Evolutionary conservation across 805 yeast genomes (phyloP).

Genomic region (Metschnikowia sp.): DNA sequence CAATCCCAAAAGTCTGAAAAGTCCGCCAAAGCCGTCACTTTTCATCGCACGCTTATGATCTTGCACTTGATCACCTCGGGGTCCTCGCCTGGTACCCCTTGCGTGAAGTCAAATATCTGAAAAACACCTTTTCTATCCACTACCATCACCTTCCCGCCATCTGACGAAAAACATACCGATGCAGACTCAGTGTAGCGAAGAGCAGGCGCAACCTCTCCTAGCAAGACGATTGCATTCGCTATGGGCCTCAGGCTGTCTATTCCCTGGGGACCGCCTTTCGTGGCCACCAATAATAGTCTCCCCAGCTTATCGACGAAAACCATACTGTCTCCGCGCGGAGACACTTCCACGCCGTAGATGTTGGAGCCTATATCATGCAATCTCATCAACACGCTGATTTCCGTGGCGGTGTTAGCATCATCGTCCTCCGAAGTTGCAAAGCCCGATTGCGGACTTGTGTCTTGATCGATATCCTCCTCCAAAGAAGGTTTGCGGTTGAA

Average conservation of each 20-base stretch:
- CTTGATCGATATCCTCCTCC: conserved; percentile 1
- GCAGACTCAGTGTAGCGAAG: conserved; percentile 76
- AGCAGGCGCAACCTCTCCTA: conserved; percentile 78
- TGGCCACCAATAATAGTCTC: conserved; percentile 60
- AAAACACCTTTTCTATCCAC: conserved; percentile 81
- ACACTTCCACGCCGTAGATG: conserved; percentile 68
- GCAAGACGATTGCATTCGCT: conserved; percentile 55
- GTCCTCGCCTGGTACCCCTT: conserved; percentile 70
- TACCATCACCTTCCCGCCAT: conserved; percentile 74
- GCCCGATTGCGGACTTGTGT: not conserved
- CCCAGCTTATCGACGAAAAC: conserved; percentile 83
- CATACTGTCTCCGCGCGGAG: conserved; percentile 84
- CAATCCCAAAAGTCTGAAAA: too few species aligned
- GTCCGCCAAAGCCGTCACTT: not conserved
- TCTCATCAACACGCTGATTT: conserved; percentile 41
- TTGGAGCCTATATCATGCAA: conserved; percentile 78
- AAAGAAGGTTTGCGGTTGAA: not conserved
- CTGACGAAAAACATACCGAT: conserved; percentile 65
- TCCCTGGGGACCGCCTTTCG: conserved; percentile 44
- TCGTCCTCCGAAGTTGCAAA: conserved; percentile 3
- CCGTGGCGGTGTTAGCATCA: conserved; percentile 19
- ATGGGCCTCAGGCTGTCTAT: conserved; percentile 11
- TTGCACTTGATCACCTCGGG: conserved; percentile 66
- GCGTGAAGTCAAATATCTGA: conserved; percentile 82
- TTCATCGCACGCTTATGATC: conserved; percentile 35